Percentiles rank a stretch among this genome's conserved stretches.
phyloP scores from a whole-genome alignment of 1,139 yeast genomes.

The Lodderomyces orthopsilosis region DNA sequence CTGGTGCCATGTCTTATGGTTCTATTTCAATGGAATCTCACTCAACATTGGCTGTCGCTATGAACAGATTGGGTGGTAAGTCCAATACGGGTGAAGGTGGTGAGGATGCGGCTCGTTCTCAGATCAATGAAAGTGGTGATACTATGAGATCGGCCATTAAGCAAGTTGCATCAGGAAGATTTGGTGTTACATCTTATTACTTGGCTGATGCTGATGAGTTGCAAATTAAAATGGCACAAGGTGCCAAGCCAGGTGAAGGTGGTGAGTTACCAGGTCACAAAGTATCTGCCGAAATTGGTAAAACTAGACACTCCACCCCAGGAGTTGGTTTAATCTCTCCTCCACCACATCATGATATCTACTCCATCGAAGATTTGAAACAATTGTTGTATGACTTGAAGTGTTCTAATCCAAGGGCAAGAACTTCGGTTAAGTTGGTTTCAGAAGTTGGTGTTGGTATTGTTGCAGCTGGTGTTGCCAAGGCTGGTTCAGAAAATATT shows the following conservation, averaged over 20 bases:
- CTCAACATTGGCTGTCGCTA: conserved; percentile 95
- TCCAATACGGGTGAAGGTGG: conserved; percentile 99
- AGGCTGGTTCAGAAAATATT: conserved; percentile 96
- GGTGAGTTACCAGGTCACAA: conserved; percentile 98
- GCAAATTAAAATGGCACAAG: conserved; percentile 98
- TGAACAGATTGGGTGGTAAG: conserved; percentile 97
- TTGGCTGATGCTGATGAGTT: conserved; percentile 95
- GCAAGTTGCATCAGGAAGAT: conserved; percentile 97
- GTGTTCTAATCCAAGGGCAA: conserved; percentile 95
- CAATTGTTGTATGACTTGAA: conserved; percentile 95
- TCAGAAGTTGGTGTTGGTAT: conserved; percentile 99
- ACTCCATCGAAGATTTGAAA: conserved; percentile 95
- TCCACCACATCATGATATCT: conserved; percentile 98
- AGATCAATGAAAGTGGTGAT: conserved; percentile 80
- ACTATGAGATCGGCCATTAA: conserved; percentile 98
- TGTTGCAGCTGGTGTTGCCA: conserved; percentile 98
- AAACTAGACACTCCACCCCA: conserved; percentile 94
- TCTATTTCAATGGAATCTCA: conserved; percentile 98
- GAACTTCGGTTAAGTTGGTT: conserved; percentile 93
- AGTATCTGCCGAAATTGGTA: conserved; percentile 84
- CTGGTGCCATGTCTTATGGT: conserved; percentile 99
- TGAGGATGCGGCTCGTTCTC: conserved; percentile 91
- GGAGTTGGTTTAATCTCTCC: conserved; percentile 98
- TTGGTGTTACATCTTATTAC: conserved; percentile 95
- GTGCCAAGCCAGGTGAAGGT: conserved; percentile 99